Conservation (phyloP, 2,329 filamentous ascomycete species). For the Neopestalotiopsis sp. region DNA sequence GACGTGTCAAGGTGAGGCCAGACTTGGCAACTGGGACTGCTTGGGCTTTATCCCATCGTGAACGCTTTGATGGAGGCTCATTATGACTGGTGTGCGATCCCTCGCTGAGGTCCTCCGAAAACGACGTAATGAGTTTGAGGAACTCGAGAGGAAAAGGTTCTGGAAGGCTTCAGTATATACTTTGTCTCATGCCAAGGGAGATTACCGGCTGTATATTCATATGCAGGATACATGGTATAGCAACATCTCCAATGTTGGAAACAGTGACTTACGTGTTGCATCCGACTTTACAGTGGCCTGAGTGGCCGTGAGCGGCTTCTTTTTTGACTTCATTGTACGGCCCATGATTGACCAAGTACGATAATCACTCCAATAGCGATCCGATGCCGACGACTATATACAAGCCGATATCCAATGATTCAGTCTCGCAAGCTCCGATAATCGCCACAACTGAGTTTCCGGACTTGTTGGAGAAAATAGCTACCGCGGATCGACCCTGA, state of each 20-base stretch:
- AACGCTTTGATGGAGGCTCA: slow-evolving; percentile 30
- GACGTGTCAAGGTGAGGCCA: slow-evolving; percentile 6
- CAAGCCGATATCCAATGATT: too few relatives aligned
- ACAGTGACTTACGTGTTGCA: not conserved
- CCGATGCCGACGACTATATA: too few relatives aligned
- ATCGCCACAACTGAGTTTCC: too few relatives aligned
- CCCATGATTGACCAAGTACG: not conserved
- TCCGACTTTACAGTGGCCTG: not conserved
- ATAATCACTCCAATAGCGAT: too few relatives aligned
- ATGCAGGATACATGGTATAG: not conserved
- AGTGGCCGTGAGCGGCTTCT: not conserved
- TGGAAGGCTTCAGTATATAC: slow-evolving; percentile 8
- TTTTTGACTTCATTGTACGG: not conserved
- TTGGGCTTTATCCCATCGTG: slow-evolving; percentile 22
- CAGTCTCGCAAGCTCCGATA: too few relatives aligned
- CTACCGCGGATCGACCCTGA: too few relatives aligned
- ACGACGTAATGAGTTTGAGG: slow-evolving; percentile 21
- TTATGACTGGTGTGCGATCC: not conserved
- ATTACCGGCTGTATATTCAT: not conserved
- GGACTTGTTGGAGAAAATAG: too few relatives aligned
- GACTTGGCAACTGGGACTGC: slow-evolving; percentile 7
- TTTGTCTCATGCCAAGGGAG: not conserved
- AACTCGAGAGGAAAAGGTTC: slow-evolving; percentile 25
- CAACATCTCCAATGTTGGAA: not conserved
- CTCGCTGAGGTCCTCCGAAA: slow-evolving; percentile 7